Evolutionary conservation across 192 early-diverging fungal species (phyloP), one percentile per base, ranked within the genome.

Genomic region (Coemansia sp.): DNA sequence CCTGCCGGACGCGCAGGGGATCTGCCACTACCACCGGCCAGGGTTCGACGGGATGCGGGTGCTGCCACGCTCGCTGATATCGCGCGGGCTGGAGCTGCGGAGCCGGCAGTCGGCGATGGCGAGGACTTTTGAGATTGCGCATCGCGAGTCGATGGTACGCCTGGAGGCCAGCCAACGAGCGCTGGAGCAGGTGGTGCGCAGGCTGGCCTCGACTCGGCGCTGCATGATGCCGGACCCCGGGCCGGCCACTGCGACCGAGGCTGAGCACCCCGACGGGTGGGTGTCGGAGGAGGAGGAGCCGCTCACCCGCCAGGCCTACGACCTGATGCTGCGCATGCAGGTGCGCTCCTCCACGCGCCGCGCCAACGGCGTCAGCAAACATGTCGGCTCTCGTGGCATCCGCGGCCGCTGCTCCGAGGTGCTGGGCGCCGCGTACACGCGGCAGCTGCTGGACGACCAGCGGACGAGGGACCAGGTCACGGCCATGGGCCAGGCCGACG

Each of bases 21-120:
- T 74, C 43, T 68, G 53, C 52, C 77, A 79, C 59, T 79, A 74
- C 50, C 77, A 79, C 34, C 68, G 72, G 20, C 72, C 77, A 12
- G 16, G n/a, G 7, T 16, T 62, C 18, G 56, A 23, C 2, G 35
- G 35, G 56, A 37, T 58, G 25, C 35, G 8, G 16, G 52, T 9
- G 12, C 0, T 55, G 26, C 26, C 52, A 13, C 52, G 52, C 38
- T n/a, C 65, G 53, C 18, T 48, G 36, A n/a, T 48, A 59, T 16
- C 41, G n/a, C 16, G 41, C 42, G 14, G 26, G 5, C 4, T 55
- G 26, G 52, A 55, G 25, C 14, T 55, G 5, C 31, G 25, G 14
- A 12, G 31, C 6, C 28, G 52, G 4, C 26, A 55, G 28, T 31
- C 52, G 6, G 13, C 33, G 52, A 1, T 45, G 43, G 18, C 43